Base-by-base conservation (phyloP, 1,284 basidiomycete genomes). In the Puccinia hordei region DNA sequence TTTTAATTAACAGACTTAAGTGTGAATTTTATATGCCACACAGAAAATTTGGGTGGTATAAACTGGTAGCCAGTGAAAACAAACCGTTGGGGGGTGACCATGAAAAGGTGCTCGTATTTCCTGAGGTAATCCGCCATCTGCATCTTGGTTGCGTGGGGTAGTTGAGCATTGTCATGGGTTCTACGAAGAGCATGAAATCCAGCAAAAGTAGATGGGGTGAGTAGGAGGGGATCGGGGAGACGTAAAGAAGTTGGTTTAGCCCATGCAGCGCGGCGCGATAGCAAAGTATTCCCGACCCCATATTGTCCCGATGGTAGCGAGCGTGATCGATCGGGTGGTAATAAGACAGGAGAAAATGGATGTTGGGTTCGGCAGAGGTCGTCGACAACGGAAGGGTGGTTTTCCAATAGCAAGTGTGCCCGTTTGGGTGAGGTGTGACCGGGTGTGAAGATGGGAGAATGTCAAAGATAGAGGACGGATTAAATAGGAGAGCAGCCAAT, bases 31-130 rank as follows among this genome's bases (percentile, higher is more conserved):
- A 49, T 46, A 17, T n/a, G 10, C 15, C 44, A 51, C 30, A 19
- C 33, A 24, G 22, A 38, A 59, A 2, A 24, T 46, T 41, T 2
- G 24, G 12, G 19, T 35, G 33, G 22, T 22, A n/a, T 13, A 74
- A 44, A 19, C 49, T 33, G 66, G 15, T n/a, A 24, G 51, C 22
- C 22, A 46, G 24, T 61, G 73, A 74, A 35, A 17, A 53, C 61
- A 68, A 30, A 78, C 82, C 94, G 88, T 86, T 95, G 94, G 19
- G 95, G 93, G 0, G 93, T 95, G 82, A 98, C 87, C 81, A 91
- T 91, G 86, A 93, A 93, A 72, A 81, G 78, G 57, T 83, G 82
- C 68, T 85, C 84, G 71, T 83, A 81, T 80, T 82, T 82, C 61
- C 77, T 80, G 51, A 83, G 81, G 79, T 82, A 83, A 74, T 83